Evolutionary conservation across 2,329 filamentous ascomycete species (phyloP), one percentile per base, ranked within the genome.

Genomic region (Arthrobotrys pseudoclavata): DNA sequence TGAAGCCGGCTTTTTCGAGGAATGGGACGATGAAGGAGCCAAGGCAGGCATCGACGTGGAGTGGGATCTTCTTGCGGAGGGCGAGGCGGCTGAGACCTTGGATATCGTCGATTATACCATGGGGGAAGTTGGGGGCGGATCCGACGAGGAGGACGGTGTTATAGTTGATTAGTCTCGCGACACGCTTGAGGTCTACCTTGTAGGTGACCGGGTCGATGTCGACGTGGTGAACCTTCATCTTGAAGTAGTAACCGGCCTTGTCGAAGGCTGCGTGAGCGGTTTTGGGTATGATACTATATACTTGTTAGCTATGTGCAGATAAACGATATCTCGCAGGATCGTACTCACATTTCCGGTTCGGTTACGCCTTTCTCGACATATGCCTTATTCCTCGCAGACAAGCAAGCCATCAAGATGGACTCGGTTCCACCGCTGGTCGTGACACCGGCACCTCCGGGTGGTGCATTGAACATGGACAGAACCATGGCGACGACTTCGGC

Each of bases 101-200:
- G 81, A 99, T 97, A 84, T 98, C 94, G 84, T 99, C 96, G 80
- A 99, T 96, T 83, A 99, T 97, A 78, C 96, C 96, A 83, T 99
- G 96, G 42, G 96, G 96, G 85, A 97, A 99, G 87, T 98, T 99
- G 75, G 96, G 96, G 0, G 96, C 94, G 1, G 93, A 97, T 57
- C 96, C 96, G 63, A 98, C 96, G 3, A 99, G 90, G 29, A 99
- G 87, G 77, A 98, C 86, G 0, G 96, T 99, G 86, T 99, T 99
- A 82, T 91, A 89, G 85, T 97, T 99, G 84, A 99, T 90, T 76
- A 98, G 89, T 34, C 94, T 91, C 15, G 91, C 89, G 55, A 98
- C 92, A 31, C 90, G 88, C 70, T 89, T 86, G 15, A 95, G 86
- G 81, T 97, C 89, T 72, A 97, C 95, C 85, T 94, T 93, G 86